A percentile compares a stretch with the other conserved stretches of the same genome.
phyloP scores from a whole-genome alignment of 176 grass and related monocot species.

The Eragrostis nindensis region DNA sequence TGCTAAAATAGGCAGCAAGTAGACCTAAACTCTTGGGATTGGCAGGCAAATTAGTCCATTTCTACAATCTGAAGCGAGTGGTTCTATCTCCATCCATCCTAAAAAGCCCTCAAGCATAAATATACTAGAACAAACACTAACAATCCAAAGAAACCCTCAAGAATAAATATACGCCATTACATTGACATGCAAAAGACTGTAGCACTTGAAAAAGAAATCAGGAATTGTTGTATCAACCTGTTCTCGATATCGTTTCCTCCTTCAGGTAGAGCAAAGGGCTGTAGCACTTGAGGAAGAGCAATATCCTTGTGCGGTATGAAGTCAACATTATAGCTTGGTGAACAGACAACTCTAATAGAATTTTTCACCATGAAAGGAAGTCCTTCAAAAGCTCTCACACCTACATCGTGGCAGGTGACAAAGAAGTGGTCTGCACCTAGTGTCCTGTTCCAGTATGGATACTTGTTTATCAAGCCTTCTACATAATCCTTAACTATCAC shows the following conservation, averaged over 20 bases:
- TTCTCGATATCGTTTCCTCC: constrained; percentile 95
- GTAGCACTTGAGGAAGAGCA: constrained; percentile 91
- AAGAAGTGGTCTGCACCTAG: constrained; percentile 89
- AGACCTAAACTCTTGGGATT: background rate
- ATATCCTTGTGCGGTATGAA: constrained; percentile 90
- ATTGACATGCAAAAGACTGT: background rate
- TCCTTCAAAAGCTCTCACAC: constrained; percentile 94
- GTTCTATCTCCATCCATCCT: background rate
- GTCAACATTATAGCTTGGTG: constrained; percentile 85
- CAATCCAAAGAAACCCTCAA: background rate
- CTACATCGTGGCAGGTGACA: constrained; percentile 96
- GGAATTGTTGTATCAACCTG: constrained; percentile 46
- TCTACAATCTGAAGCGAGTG: background rate
- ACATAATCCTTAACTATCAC: constrained; percentile 82
- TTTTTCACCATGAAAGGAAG: constrained; percentile 78
- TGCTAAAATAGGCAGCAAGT: background rate
- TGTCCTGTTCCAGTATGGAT: constrained; percentile 97
- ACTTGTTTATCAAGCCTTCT: constrained; percentile 83
- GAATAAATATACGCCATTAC: background rate
- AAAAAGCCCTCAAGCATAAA: background rate
- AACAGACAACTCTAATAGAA: constrained; percentile 93
- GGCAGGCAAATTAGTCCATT: background rate
- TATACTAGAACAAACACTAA: background rate
- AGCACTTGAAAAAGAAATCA: background rate
- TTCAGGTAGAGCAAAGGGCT: constrained; percentile 89